phyloP scores from a whole-genome alignment of 2,329 filamentous ascomycete species.

The Botryotinia globosa region DNA sequence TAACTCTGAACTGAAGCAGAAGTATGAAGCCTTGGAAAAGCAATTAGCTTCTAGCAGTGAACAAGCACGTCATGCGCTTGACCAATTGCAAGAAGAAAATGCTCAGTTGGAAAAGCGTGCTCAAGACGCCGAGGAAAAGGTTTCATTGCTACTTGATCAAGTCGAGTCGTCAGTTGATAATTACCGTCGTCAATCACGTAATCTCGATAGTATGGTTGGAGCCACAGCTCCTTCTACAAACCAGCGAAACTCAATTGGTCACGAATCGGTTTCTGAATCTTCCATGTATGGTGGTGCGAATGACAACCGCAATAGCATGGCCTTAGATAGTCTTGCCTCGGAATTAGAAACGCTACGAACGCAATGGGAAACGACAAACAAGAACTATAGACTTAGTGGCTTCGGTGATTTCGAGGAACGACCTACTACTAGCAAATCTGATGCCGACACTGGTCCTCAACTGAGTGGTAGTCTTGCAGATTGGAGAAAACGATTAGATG shows the following conservation, averaged over 20 bases:
- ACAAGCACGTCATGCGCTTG: constrained; percentile 65
- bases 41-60: constrained; percentile 56
- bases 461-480: constrained; percentile 72
- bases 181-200: constrained; percentile 75
- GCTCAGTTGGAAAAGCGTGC: constrained; percentile 76
- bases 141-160: constrained; percentile 88
- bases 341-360: constrained; percentile 87
- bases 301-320: constrained; percentile 59
- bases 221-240: constrained; percentile 39
- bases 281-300: constrained; percentile 46
- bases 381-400: constrained; percentile 87
- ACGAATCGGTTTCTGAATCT: constrained; percentile 61
- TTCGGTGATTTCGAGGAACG: constrained; percentile 71
- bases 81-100: constrained; percentile 82
- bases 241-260: constrained; percentile 38
- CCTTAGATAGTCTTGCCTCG: constrained; percentile 84
- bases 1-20: constrained; percentile 62
- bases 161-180: constrained; percentile 92
- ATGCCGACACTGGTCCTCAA: constrained; percentile 45
- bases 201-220: constrained; percentile 51
- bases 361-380: constrained; percentile 95
- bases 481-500: constrained; percentile 76
- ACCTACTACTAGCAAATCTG: constrained; percentile 25
- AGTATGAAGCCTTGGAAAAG: constrained; percentile 51
- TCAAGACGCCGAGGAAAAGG: constrained; percentile 86